Evolutionary conservation across 805 yeast species (phyloP), one percentile per base, ranked within the genome.

Genomic region (Candida bentonensis): DNA sequence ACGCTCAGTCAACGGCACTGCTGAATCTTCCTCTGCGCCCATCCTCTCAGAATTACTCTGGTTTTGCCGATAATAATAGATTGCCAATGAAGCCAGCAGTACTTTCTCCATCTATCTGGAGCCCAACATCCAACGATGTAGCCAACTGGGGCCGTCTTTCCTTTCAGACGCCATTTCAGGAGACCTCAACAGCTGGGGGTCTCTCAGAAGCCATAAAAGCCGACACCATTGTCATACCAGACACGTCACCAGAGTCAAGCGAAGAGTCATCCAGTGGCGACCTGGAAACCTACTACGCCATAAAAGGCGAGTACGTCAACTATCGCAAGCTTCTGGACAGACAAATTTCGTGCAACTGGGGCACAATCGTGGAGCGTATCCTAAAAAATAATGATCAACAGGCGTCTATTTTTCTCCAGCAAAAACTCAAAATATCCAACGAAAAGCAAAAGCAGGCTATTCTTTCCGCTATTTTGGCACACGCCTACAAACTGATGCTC

Each of bases 371-470:
- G 7, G 36, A 30, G 5, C 36, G 36, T 17, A 30, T 30, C n/a
- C 36, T 30, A 5, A 30, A 30, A n/a, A 11, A n/a, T 9, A 54
- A 63, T 42, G 70, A 67, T 45, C 70, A 66, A 50, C 66, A 61
- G 46, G 67, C 70, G 4, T 66, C 71, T 7, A 53, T 66, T 3
- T 63, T 60, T 43, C 47, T 66, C 25, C 71, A 66, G 53, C 67
- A 65, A 45, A 61, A 65, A 43, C 57, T 66, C 26, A 59, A 58
- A 42, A 47, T 49, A 3, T 55, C 64, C 13, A 46, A 53, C 21
- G 48, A 52, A 1, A 60, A 48, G 15, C 65, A 64, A 42, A 58
- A 51, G 34, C 53, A 53, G 20, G 44, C 47, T 11, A 59, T 66
- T 15, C 51, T 60, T 17, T 53, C 48, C 13, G 57, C 59, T 2